Percentiles rank a stretch among this genome's conserved stretches.
These are phyloP conservation scores for Sporisorium graminicola DNA, from an alignment of 1,284 basidiomycete species.

Conservation along the genomic window DNA sequence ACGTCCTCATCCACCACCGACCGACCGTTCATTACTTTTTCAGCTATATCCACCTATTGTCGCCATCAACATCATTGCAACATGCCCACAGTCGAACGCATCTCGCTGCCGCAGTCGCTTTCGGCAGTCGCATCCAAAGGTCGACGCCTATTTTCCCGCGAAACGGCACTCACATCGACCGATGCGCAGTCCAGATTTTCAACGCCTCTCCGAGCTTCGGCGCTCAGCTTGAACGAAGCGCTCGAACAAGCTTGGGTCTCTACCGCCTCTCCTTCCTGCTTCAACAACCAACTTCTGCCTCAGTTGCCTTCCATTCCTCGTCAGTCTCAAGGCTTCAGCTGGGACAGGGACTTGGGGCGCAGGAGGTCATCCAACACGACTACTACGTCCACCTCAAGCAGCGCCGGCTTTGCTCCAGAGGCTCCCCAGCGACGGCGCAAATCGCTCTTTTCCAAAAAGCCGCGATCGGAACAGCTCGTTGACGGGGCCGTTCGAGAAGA, in stretches of 20 bases:
- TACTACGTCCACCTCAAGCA: conserved; percentile 19
- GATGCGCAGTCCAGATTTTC: conserved; percentile 1
- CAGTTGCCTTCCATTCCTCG: conserved; percentile 9
- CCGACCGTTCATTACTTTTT: not conserved
- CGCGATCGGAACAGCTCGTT: conserved; percentile 6
- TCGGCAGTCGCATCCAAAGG: conserved; percentile 32
- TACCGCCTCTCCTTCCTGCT: conserved; percentile 20
- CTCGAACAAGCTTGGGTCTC: conserved; percentile 28
- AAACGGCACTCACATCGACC: not conserved
- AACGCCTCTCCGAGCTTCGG: conserved; percentile 11
- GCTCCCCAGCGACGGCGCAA: conserved; percentile 22
- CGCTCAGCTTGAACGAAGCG: conserved; percentile 31
- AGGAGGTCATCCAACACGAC: conserved; percentile 37
- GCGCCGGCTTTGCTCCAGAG: not conserved
- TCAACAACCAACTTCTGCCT: conserved; percentile 30
- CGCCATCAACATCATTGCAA: not conserved
- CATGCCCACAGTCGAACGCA: conserved; percentile 39
- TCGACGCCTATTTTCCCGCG: conserved; percentile 37
- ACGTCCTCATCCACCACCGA: not conserved
- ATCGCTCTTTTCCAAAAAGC: conserved; percentile 40
- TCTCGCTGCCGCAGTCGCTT: conserved; percentile 27
- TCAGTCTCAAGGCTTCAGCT: not conserved
- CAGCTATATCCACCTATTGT: too few species aligned
- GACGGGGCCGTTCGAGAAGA: not conserved
- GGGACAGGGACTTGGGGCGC: conserved; percentile 20